Conservation (phyloP, 1,284 basidiomycete genomes). For the Somion occarium region DNA sequence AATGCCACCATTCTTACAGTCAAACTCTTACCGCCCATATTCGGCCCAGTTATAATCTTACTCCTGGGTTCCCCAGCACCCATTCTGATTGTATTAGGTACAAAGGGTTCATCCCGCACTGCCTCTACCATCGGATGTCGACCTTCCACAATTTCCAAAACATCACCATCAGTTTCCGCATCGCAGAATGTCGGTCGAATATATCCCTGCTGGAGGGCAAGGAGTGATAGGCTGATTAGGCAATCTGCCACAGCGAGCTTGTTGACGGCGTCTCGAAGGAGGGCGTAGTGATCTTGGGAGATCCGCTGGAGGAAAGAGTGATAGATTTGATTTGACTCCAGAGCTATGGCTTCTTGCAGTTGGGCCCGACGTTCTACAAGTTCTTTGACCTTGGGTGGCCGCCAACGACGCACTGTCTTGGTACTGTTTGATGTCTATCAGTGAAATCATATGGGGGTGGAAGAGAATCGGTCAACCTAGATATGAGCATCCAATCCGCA, state of each 20-base stretch:
- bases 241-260: constrained; percentile 82
- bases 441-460: background rate
- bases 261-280: constrained; percentile 71
- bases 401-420: constrained; percentile 74
- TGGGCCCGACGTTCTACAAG: constrained; percentile 76
- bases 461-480: constrained; percentile 42
- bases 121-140: constrained; percentile 83
- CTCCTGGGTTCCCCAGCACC: constrained; percentile 49
- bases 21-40: constrained; percentile 83
- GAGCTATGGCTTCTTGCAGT: constrained; percentile 70
- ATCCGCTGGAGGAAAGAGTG: constrained; percentile 68
- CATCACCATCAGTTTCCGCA: constrained; percentile 37
- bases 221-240: constrained; percentile 63
- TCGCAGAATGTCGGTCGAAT: constrained; percentile 62
- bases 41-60: constrained; percentile 81
- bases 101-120: constrained; percentile 72
- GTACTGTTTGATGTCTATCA: constrained; percentile 46
- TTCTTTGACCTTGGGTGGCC: constrained; percentile 66
- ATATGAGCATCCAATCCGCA: constrained; percentile 75
- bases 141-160: constrained; percentile 65
- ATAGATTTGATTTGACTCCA: constrained; percentile 66
- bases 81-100: constrained; percentile 66
- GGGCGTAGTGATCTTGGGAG: constrained; percentile 57
- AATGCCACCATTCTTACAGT: constrained; percentile 72
- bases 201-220: constrained; percentile 73